Conservation (phyloP, 2,329 filamentous ascomycete species). For the Epichloe brachyelytri region DNA sequence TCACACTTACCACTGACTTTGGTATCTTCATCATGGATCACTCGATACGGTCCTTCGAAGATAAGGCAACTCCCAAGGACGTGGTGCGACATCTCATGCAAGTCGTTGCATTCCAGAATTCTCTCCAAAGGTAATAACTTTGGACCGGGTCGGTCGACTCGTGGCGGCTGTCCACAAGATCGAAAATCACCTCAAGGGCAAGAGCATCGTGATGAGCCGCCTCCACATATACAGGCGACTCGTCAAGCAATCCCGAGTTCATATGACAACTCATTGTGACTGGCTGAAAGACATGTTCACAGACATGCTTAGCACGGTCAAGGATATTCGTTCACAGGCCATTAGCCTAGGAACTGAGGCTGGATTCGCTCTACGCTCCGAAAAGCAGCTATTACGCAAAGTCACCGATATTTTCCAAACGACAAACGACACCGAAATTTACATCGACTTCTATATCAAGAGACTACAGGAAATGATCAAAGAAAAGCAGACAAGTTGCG, state of each 20-base stretch:
- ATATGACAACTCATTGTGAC: conserved; percentile 58
- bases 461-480: conserved; percentile 57
- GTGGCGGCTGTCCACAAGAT: conserved; percentile 60
- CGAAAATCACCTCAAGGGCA: conserved; percentile 62
- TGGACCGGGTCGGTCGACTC: conserved; percentile 55
- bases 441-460: conserved; percentile 56
- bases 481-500: conserved; percentile 33
- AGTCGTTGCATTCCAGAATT: conserved; percentile 68
- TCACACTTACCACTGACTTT: conserved; percentile 65
- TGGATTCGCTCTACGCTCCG: conserved; percentile 54
- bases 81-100: conserved; percentile 69
- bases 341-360: conserved; percentile 62
- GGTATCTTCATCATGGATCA: conserved; percentile 69
- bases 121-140: conserved; percentile 57
- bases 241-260: conserved; percentile 52
- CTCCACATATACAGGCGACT: conserved; percentile 69
- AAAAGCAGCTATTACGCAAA: conserved; percentile 52
- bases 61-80: conserved; percentile 58
- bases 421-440: conserved; percentile 38
- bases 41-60: conserved; percentile 59
- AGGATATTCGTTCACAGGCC: conserved; percentile 63
- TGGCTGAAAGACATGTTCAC: conserved; percentile 78
- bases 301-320: conserved; percentile 66
- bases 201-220: conserved; percentile 65
- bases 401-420: conserved; percentile 51